These are phyloP conservation scores for Botrytis porri DNA, from an alignment of 2,329 filamentous ascomycete species.

Conservation along the genomic window DNA sequence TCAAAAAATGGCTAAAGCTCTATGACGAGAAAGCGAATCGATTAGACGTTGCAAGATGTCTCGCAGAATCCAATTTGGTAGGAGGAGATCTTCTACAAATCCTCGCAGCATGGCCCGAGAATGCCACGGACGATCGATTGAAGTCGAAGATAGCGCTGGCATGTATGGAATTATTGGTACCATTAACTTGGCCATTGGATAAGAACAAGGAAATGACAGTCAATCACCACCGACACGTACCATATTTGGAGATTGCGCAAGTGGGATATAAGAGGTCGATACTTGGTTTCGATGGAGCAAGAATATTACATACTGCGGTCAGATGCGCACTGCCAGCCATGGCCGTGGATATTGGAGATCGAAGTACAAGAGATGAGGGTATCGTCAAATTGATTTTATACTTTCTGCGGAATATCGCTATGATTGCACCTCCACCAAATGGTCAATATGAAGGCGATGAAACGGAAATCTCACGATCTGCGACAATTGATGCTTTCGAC, in stretches of 20 bases:
- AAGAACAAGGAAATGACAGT: slow-evolving; percentile 79
- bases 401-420: slow-evolving; percentile 82
- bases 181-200: slow-evolving; percentile 91
- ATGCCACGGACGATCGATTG: slow-evolving; percentile 67
- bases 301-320: slow-evolving; percentile 77
- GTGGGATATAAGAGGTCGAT: slow-evolving; percentile 86
- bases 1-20: slow-evolving; percentile 92
- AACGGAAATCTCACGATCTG: slow-evolving; percentile 80
- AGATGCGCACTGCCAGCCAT: slow-evolving; percentile 82
- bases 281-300: slow-evolving; percentile 75
- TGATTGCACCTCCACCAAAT: slow-evolving; percentile 73
- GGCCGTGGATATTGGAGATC: slow-evolving; percentile 71
- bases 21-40: slow-evolving; percentile 92
- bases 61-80: slow-evolving; percentile 89
- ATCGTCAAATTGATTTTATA: slow-evolving; percentile 90
- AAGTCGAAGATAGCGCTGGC: slow-evolving; percentile 78
- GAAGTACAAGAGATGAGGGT: slow-evolving; percentile 77
- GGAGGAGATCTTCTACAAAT: slow-evolving; percentile 89
- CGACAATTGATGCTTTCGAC: slow-evolving; percentile 84
- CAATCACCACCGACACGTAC: slow-evolving; percentile 89
- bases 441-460: slow-evolving; percentile 83
- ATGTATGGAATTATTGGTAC: slow-evolving; percentile 86
- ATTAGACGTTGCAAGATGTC: slow-evolving; percentile 89
- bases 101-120: slow-evolving; percentile 75
- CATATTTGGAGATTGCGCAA: slow-evolving; percentile 84